Evolutionary conservation across 805 yeast genomes (phyloP), one percentile per base, ranked within the genome.

Genomic region (Metschnikowia picachoensis): DNA sequence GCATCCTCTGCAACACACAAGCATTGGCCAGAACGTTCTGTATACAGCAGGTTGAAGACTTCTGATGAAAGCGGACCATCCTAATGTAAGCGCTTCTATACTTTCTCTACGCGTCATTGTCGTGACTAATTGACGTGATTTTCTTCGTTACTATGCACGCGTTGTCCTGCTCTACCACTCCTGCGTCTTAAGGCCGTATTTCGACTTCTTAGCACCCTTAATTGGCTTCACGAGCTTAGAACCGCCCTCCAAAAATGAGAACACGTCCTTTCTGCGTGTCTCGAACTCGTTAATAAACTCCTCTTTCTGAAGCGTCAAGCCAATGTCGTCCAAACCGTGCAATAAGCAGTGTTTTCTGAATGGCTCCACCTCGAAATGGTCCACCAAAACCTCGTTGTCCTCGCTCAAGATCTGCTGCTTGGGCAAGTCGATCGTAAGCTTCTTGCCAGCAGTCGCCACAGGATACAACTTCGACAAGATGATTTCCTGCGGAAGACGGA

Each of bases 301-400:
- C 70, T 88, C 97, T 70, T 90, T 89, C 68, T 90, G 92, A 59
- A 94, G 72, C 42, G 99, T 94, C 61, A 94, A 79, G 36, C 97
- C 97, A 68, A 94, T 94, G 65, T 94, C 99, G 66, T 94, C 99
- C 51, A 94, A 82, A 53, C 99, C 99, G 56, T 94, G 89, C 46
- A 92, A 74, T 58, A 94, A 77, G 65, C 98, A 94, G 68, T 92
- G 96, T 71, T 91, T 90, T 77, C 97, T 85, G 78, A 91, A 94
- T 30, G 73, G 78, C 67, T 91, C 98, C 51, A 94, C 80, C 4
- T 88, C 97, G 57, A 94, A 94, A 55, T 85, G 77, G 13, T 82
- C 90, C 30, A 90, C 84, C 46, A 91, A 72, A 35, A 87, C 85
- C 53, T 71, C 74, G 45, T 61, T 70, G 20, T 68, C 61, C 58